Conservation (phyloP, 2,329 filamentous ascomycete genomes). For the Achaetomium macrosporum region DNA sequence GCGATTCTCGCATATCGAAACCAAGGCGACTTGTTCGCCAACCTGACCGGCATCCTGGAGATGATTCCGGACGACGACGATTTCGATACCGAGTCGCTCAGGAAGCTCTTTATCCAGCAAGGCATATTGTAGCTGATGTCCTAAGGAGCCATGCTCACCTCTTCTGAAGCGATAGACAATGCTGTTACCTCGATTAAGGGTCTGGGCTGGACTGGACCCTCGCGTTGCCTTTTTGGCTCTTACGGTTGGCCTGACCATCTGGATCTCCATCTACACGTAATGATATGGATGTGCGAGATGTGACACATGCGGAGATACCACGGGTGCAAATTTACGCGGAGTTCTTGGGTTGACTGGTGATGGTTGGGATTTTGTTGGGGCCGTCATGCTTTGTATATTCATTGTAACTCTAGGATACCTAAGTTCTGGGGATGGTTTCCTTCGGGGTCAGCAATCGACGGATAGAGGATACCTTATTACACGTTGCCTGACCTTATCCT, state of each 20-base stretch:
- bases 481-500: too few relatives aligned
- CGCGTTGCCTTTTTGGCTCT: background rate
- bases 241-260: background rate
- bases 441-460: too few relatives aligned
- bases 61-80: conserved; percentile 69
- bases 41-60: conserved; percentile 78
- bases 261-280: background rate
- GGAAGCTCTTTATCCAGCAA: conserved; percentile 47
- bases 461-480: too few relatives aligned
- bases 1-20: conserved; percentile 84
- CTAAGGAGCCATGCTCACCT: background rate
- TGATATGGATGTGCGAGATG: background rate
- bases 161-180: background rate
- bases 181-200: background rate
- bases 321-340: background rate
- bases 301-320: conserved; percentile 10
- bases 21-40: conserved; percentile 83
- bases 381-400: background rate
- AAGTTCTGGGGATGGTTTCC: too few relatives aligned
- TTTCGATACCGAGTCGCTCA: conserved; percentile 50
- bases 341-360: background rate
- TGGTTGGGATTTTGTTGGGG: background rate
- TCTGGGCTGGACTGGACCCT: too few relatives aligned
- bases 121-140: conserved; percentile 36
- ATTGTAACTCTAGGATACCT: background rate